Evolutionary conservation across 176 grass and related monocot species (phyloP).

Genomic region (Oryza meyeriana): DNA sequence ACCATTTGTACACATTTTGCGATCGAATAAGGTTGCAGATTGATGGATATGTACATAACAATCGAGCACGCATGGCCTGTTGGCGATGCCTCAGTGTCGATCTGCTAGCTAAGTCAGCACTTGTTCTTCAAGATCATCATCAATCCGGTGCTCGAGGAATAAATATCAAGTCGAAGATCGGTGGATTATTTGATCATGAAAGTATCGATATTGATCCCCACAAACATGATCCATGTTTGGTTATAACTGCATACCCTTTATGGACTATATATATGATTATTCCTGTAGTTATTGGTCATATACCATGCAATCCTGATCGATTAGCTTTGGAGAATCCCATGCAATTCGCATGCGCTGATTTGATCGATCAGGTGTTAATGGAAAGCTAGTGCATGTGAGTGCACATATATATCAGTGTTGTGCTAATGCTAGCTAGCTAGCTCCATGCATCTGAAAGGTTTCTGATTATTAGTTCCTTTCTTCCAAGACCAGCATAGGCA

Average conservation of each 20-base stretch:
- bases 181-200: background rate
- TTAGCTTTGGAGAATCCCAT: constrained; percentile 21
- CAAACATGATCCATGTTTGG: constrained; percentile 18
- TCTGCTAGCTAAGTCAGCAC: constrained; percentile 56
- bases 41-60: constrained; percentile 35
- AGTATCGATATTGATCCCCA: constrained; percentile 4
- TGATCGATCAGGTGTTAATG: constrained; percentile 18
- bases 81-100: constrained; percentile 41
- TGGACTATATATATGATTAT: background rate
- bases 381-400: constrained; percentile 15
- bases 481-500: constrained; percentile 6
- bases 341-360: constrained; percentile 13
- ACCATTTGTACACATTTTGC: constrained; percentile 4
- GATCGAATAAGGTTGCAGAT: constrained; percentile 27
- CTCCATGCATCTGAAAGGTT: background rate
- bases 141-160: constrained; percentile 8
- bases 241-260: constrained; percentile 25
- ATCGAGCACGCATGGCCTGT: constrained; percentile 17
- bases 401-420: background rate
- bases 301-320: constrained; percentile 8
- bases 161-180: constrained; percentile 41
- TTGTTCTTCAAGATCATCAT: constrained; percentile 34
- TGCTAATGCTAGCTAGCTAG: background rate
- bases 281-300: constrained; percentile 11
- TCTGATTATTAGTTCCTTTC: constrained; percentile 23